Percentiles rank a stretch among this genome's conserved stretches.
Evolutionary conservation across 2,329 filamentous ascomycete species (phyloP).

Genomic region (Purpureocillium lavendulum): DNA sequence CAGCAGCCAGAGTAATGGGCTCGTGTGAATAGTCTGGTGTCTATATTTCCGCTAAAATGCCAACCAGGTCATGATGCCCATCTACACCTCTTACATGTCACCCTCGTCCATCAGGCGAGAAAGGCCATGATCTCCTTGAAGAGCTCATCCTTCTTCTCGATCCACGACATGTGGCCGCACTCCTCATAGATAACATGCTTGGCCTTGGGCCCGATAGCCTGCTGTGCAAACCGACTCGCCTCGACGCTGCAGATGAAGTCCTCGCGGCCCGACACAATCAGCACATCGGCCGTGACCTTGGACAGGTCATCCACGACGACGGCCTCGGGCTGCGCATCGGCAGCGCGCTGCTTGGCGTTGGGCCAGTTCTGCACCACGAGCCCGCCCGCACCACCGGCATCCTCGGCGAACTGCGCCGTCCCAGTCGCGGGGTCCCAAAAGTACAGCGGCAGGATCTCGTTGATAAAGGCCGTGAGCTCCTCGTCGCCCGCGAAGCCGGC

Average conservation of each 20-base stretch:
- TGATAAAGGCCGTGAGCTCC: neutral
- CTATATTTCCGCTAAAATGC: no score
- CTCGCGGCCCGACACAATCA: neutral
- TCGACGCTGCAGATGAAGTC: neutral
- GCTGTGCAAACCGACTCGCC: neutral
- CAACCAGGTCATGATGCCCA: no score
- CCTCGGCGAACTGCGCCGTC: neutral
- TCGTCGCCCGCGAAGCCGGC: neutral
- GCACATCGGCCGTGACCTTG: neutral
- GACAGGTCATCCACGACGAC: neutral
- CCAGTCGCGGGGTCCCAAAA: no score
- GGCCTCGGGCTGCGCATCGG: neutral
- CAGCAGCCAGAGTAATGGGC: no score
- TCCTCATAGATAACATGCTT: neutral
- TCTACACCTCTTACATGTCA: no score
- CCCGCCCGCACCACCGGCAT: neutral
- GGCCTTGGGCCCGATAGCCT: conserved; percentile 1
- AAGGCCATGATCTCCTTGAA: neutral
- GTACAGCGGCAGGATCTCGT: no score
- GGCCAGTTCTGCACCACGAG: neutral
- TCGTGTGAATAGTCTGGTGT: no score
- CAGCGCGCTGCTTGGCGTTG: neutral
- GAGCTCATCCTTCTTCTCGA: conserved; percentile 1
- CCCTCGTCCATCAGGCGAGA: neutral
- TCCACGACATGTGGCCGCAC: conserved; percentile 4